phyloP scores from a whole-genome alignment of 1,284 basidiomycete genomes.

The Cystobasidium slooffiae region DNA sequence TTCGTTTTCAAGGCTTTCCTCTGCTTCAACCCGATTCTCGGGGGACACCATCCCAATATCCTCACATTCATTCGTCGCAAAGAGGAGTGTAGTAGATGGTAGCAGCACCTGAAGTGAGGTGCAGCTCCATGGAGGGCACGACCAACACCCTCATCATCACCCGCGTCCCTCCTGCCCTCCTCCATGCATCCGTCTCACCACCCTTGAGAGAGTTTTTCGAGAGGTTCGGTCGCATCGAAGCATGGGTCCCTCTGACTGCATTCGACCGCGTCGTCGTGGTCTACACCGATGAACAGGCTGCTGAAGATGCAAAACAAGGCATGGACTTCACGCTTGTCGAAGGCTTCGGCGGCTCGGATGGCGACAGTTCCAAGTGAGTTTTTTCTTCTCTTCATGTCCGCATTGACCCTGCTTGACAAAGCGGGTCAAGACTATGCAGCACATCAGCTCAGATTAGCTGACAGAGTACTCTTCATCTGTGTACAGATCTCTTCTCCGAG shows the following conservation, averaged over 20 bases:
- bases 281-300: conserved; percentile 64
- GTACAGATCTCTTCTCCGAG: conserved; percentile 65
- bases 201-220: conserved; percentile 48
- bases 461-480: conserved; percentile 50
- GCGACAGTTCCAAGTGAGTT: conserved; percentile 58
- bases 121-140: conserved; percentile 27
- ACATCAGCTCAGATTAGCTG: not conserved
- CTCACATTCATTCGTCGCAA: not conserved
- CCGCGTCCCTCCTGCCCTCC: conserved; percentile 40
- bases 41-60: conserved; percentile 18
- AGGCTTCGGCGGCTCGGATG: conserved; percentile 57
- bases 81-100: conserved; percentile 6
- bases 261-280: conserved; percentile 81
- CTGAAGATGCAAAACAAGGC: conserved; percentile 50
- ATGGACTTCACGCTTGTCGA: conserved; percentile 57
- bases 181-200: conserved; percentile 31
- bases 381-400: not conserved
- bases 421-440: too few relatives aligned
- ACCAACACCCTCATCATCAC: conserved; percentile 47
- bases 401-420: too few relatives aligned
- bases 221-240: conserved; percentile 72
- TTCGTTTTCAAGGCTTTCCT: not conserved
- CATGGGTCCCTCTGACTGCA: conserved; percentile 82
- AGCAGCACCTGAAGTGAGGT: conserved; percentile 30
- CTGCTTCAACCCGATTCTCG: not conserved